phyloP scores from a whole-genome alignment of 2,329 filamentous ascomycete genomes.

The Arthrobotrys entomopaga region DNA sequence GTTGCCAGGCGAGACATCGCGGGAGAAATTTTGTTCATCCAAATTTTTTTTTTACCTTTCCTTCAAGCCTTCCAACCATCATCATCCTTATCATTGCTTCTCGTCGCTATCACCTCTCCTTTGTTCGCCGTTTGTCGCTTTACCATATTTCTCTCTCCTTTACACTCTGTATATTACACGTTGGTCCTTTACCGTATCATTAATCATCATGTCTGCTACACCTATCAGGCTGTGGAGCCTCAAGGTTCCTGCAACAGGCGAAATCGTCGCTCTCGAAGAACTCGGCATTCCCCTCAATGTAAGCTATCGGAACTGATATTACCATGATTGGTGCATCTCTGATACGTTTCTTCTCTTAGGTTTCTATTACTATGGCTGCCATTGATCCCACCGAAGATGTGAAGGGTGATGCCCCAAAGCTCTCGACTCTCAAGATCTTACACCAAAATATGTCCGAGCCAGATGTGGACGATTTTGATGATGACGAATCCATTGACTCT shows the following conservation, averaged over 20 bases:
- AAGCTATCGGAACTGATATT: constrained; percentile 13
- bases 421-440: constrained; percentile 90
- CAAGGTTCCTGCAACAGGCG: constrained; percentile 84
- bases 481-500: constrained; percentile 72
- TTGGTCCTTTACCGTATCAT: constrained; percentile 47
- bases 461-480: constrained; percentile 67
- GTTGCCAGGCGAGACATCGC: constrained; percentile 3
- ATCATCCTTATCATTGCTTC: constrained; percentile 35
- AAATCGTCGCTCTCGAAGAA: constrained; percentile 80
- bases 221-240: constrained; percentile 90
- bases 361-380: constrained; percentile 98
- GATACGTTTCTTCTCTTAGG: constrained; percentile 67
- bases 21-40: constrained; percentile 8
- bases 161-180: constrained; percentile 57
- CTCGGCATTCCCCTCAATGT: constrained; percentile 43
- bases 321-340: constrained; percentile 14
- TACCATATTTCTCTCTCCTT: constrained; percentile 33
- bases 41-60: constrained; percentile 59
- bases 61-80: constrained; percentile 50
- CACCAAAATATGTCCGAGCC: constrained; percentile 71
- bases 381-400: constrained; percentile 84
- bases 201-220: constrained; percentile 54
- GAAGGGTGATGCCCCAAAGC: constrained; percentile 71
- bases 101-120: constrained; percentile 55
- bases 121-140: constrained; percentile 32